Conservation (phyloP, 73 alveolate genomes). For the Diophrys appendiculata region DNA sequence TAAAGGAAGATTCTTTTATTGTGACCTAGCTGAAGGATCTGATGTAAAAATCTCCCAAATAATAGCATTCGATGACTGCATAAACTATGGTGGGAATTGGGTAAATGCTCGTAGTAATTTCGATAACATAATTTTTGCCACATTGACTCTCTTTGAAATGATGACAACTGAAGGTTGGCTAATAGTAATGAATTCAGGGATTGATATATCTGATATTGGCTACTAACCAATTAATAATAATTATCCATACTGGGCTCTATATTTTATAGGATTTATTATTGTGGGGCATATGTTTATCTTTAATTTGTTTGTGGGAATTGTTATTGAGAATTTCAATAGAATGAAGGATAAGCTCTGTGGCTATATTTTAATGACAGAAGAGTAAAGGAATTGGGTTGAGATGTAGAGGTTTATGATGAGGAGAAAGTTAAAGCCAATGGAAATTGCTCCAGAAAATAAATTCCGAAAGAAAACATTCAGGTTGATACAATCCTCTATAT, state of each 20-base stretch:
- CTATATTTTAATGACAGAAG: constrained; percentile 2
- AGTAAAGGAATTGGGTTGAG: constrained; percentile 41
- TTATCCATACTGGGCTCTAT: background rate
- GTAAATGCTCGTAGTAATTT: constrained; percentile 13
- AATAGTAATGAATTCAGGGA: constrained; percentile 19
- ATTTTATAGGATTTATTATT: constrained; percentile 13
- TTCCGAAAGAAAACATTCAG: background rate
- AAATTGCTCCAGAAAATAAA: constrained; percentile 9
- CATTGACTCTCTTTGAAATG: constrained; percentile 30
- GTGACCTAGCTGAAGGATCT: background rate
- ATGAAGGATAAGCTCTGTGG: constrained; percentile 45
- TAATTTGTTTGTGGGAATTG: constrained; percentile 42
- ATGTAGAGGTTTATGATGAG: constrained; percentile 25
- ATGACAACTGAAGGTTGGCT: constrained; percentile 36
- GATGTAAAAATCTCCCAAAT: background rate
- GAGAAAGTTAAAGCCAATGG: constrained; percentile 7
- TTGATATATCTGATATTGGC: constrained; percentile 15
- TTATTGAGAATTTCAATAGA: constrained; percentile 39
- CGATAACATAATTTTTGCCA: constrained; percentile 25
- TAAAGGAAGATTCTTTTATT: background rate
- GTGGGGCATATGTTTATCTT: constrained; percentile 34
- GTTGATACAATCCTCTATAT: background rate
- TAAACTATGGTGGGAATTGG: constrained; percentile 25
- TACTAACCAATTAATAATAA: constrained; percentile 11
- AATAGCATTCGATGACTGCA: constrained; percentile 3